phyloP scores from a whole-genome alignment of 2,329 filamentous ascomycete genomes.

The Fusarium bulbicola region DNA sequence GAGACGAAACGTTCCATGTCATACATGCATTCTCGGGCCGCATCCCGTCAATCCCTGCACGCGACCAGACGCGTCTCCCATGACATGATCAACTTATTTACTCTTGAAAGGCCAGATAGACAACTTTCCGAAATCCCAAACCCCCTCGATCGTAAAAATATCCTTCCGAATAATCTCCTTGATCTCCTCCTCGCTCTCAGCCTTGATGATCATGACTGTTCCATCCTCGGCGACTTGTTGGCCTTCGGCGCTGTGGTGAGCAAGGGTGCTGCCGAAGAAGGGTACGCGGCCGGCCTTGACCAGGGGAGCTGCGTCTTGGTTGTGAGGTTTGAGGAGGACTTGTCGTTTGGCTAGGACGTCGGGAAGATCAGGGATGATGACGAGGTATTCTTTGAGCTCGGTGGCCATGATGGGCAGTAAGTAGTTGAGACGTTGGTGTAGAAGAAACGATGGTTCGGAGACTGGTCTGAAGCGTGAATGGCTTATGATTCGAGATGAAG shows the following conservation, averaged over 20 bases:
- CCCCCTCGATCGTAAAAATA: neutral
- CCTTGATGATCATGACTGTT: neutral
- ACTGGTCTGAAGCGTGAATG: neutral
- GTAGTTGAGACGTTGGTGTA: neutral
- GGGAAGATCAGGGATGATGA: neutral
- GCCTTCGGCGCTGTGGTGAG: neutral
- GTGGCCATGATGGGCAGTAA: neutral
- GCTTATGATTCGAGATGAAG: neutral
- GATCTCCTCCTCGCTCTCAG: neutral
- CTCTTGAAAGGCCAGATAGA: neutral
- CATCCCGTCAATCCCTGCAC: neutral
- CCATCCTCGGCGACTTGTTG: neutral
- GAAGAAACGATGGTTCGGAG: neutral
- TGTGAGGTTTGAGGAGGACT: neutral
- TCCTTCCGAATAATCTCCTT: neutral
- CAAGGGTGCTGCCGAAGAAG: neutral
- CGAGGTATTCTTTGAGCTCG: neutral
- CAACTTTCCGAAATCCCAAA: neutral
- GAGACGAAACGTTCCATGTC: no score
- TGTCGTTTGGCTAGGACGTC: neutral
- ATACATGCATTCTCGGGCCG: neutral
- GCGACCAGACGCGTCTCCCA: neutral
- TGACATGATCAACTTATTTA: neutral
- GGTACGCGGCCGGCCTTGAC: neutral
- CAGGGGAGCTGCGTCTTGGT: neutral